Evolutionary conservation across 148 eudicot species (phyloP).

Genomic region (Chenopodium berlandieri): DNA sequence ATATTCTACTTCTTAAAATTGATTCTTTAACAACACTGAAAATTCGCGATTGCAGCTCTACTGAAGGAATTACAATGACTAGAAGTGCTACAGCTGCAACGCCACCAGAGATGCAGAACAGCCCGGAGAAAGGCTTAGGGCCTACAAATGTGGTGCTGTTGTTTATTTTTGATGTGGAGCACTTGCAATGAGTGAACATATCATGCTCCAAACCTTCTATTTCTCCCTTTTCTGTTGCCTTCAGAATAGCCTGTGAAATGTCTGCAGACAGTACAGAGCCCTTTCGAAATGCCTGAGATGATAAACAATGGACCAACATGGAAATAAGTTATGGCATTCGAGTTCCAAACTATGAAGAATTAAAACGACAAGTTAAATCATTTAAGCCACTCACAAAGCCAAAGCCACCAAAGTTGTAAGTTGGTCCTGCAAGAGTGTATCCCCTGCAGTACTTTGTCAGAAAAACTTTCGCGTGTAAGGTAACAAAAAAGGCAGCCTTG

Average conservation of each 20-base stretch:
- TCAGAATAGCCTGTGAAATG: conserved; percentile 25
- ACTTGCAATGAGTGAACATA: conserved; percentile 20
- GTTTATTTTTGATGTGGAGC: background rate
- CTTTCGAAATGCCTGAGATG: conserved; percentile 22
- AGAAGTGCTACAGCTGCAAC: conserved; percentile 14
- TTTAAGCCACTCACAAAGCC: conserved; percentile 33
- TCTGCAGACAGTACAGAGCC: conserved; percentile 6
- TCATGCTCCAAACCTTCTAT: conserved; percentile 14
- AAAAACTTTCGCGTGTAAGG: conserved; percentile 40
- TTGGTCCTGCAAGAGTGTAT: conserved; percentile 31
- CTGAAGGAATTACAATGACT: conserved; percentile 6
- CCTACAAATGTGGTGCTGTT: conserved; percentile 10
- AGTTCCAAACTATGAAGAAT: background rate
- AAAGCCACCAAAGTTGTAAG: conserved; percentile 37
- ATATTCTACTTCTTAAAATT: background rate
- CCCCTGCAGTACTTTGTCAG: conserved; percentile 35
- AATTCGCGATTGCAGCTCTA: background rate
- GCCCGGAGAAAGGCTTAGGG: conserved; percentile 25
- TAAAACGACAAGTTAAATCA: too few relatives aligned
- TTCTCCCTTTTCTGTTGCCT: conserved; percentile 29
- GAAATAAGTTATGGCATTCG: background rate
- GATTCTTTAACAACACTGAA: background rate
- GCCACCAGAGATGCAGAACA: conserved; percentile 19
- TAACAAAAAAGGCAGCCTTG: conserved; percentile 37
- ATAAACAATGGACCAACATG: background rate